These are phyloP conservation scores for Penicillium sp. DNA, from an alignment of 2,329 filamentous ascomycete species.

Conservation along the genomic window DNA sequence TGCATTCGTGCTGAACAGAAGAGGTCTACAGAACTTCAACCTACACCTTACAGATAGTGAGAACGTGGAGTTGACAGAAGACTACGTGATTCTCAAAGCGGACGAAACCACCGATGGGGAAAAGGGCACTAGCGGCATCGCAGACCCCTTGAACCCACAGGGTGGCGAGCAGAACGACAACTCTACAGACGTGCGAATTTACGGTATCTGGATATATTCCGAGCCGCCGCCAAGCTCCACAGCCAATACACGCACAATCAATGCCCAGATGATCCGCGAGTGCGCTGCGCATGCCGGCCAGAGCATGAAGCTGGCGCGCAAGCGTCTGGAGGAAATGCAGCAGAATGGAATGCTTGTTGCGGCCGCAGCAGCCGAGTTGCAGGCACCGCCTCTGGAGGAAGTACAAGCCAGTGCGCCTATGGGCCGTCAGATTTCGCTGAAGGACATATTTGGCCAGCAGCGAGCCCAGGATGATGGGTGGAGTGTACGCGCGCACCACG, in stretches of 20 bases:
- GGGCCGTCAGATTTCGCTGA: constrained; percentile 50
- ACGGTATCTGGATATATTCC: constrained; percentile 62
- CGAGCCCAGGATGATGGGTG: constrained; percentile 49
- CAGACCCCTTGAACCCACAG: constrained; percentile 12
- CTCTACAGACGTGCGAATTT: constrained; percentile 41
- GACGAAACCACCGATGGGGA: constrained; percentile 31
- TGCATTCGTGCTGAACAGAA: constrained; percentile 68
- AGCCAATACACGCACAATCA: constrained; percentile 47
- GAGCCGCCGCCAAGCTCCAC: constrained; percentile 54
- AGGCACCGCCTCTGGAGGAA: constrained; percentile 34
- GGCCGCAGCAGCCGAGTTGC: constrained; percentile 26
- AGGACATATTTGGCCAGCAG: constrained; percentile 54
- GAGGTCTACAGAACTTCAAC: constrained; percentile 65
- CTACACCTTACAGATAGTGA: constrained; percentile 55
- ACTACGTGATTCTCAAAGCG: constrained; percentile 56
- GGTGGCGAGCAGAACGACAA: constrained; percentile 7
- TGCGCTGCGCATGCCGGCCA: constrained; percentile 50
- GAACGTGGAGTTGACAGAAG: constrained; percentile 60
- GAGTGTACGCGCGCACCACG: constrained; percentile 46
- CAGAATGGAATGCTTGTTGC: constrained; percentile 32
- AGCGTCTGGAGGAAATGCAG: constrained; percentile 33
- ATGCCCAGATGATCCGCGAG: constrained; percentile 52
- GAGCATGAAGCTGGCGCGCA: constrained; percentile 44
- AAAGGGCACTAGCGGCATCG: constrained; percentile 21
- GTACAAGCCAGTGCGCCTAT: constrained; percentile 43